A percentile compares a stretch with the other conserved stretches of the same genome.
Evolutionary conservation across 805 yeast genomes (phyloP).

Genomic region (Blastobotrys americana): DNA sequence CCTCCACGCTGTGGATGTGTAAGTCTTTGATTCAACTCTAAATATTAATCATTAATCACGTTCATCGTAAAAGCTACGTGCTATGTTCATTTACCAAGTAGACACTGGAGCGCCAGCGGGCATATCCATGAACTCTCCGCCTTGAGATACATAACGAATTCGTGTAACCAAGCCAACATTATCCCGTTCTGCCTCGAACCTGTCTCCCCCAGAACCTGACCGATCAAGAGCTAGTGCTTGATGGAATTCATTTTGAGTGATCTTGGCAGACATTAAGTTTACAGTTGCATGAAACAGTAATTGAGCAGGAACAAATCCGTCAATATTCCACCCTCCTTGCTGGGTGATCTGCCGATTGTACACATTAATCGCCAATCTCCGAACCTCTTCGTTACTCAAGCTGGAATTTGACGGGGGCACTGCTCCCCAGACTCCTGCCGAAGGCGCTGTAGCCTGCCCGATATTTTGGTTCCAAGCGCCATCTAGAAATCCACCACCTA

Average conservation of each 20-base stretch:
- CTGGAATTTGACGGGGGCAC: no score
- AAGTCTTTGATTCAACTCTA: no score
- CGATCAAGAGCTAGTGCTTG: not conserved
- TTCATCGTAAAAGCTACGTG: no score
- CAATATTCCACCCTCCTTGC: constrained; percentile 8
- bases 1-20: no score
- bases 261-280: constrained; percentile 12
- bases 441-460: no score
- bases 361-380: constrained; percentile 21
- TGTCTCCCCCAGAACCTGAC: constrained; percentile 8
- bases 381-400: constrained; percentile 16
- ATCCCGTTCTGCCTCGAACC: constrained; percentile 27
- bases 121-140: no score
- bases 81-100: no score
- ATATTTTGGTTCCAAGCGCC: no score
- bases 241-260: constrained; percentile 25
- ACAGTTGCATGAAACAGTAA: constrained; percentile 27
- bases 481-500: no score
- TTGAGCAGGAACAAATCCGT: constrained; percentile 31
- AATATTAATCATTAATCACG: no score
- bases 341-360: constrained; percentile 13
- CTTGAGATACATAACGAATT: not conserved
- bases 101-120: no score
- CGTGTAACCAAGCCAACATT: constrained; percentile 31
- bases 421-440: no score